Percentiles rank a stretch among this genome's conserved stretches.
phyloP scores from a whole-genome alignment of 176 grass and related monocot genomes.

The Hyparrhenia diplandra region DNA sequence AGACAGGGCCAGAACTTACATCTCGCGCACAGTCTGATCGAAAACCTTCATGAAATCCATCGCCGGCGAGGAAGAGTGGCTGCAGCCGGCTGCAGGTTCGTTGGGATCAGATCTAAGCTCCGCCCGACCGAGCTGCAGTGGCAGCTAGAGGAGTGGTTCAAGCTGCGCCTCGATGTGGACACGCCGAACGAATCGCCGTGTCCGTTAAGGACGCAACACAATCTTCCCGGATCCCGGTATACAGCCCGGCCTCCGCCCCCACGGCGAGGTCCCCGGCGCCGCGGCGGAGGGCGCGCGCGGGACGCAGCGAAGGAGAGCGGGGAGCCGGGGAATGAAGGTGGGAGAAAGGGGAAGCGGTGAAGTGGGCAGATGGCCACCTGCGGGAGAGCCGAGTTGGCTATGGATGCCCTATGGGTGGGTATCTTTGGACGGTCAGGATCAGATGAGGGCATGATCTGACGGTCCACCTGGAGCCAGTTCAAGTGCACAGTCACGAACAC shows the following conservation, averaged over 20 bases:
- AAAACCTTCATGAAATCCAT: conserved; percentile 99
- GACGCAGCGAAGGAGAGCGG: not conserved
- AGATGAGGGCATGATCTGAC: not conserved
- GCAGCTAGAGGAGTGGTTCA: not conserved
- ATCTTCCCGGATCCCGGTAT: conserved; percentile 16
- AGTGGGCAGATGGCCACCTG: conserved; percentile 11
- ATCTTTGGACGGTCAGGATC: conserved; percentile 15
- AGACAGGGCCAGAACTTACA: conserved; percentile 52
- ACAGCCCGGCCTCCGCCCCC: not conserved
- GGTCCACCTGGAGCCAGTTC: not conserved
- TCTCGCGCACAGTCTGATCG: conserved; percentile 94
- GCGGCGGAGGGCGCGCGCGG: no score
- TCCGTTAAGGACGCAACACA: not conserved
- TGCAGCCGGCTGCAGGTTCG: not conserved
- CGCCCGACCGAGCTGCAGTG: not conserved
- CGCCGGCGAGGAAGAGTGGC: not conserved
- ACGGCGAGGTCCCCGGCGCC: conserved; percentile 14
- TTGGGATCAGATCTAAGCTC: conserved; percentile 28
- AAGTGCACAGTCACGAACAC: not conserved
- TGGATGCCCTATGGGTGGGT: not conserved
- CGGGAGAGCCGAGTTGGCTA: not conserved
- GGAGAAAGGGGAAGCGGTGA: conserved; percentile 3
- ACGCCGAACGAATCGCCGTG: not conserved
- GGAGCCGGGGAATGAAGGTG: not conserved
- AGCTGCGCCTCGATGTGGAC: not conserved